Conservation (phyloP, 371 early-diverging fungal genomes). For the Mortierella sp. region DNA sequence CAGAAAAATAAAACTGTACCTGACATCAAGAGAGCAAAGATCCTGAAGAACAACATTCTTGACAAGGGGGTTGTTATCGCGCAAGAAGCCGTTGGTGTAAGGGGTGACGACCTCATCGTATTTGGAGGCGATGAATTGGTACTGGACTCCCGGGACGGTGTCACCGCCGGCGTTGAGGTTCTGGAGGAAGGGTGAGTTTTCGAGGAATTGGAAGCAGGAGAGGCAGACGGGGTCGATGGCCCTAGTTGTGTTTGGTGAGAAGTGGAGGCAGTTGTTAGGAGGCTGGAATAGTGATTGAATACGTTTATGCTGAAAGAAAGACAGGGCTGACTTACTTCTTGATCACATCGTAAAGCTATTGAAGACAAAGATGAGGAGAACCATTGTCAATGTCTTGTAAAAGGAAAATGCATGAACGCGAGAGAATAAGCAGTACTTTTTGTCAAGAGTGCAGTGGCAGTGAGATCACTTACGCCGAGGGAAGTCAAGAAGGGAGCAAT, state of each 20-base stretch:
- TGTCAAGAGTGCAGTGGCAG: too few relatives aligned
- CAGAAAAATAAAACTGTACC: not conserved
- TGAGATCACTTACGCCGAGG: slow-evolving; percentile 35
- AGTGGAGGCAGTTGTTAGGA: not conserved
- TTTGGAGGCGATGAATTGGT: slow-evolving; percentile 43
- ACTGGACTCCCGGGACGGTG: slow-evolving; percentile 45
- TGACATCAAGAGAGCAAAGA: not conserved
- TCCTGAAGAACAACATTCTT: slow-evolving; percentile 35
- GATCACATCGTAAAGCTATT: slow-evolving; percentile 32
- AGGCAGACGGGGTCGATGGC: slow-evolving; percentile 44
- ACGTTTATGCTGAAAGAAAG: not conserved
- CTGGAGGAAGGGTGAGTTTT: slow-evolving; percentile 27
- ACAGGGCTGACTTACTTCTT: slow-evolving; percentile 7
- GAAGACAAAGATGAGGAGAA: too few relatives aligned
- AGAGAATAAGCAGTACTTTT: too few relatives aligned
- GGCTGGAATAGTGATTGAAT: not conserved
- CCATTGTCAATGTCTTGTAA: not conserved
- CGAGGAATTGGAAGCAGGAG: slow-evolving; percentile 50
- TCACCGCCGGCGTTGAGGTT: slow-evolving; percentile 45
- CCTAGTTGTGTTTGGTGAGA: not conserved
- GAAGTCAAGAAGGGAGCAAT: slow-evolving; percentile 31
- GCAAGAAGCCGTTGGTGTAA: slow-evolving; percentile 38
- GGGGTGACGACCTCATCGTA: slow-evolving; percentile 48
- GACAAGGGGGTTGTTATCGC: slow-evolving; percentile 38
- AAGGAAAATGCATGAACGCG: too few relatives aligned